Base-by-base conservation (phyloP, 257 asterid genomes). In the Catharanthus roseus region DNA sequence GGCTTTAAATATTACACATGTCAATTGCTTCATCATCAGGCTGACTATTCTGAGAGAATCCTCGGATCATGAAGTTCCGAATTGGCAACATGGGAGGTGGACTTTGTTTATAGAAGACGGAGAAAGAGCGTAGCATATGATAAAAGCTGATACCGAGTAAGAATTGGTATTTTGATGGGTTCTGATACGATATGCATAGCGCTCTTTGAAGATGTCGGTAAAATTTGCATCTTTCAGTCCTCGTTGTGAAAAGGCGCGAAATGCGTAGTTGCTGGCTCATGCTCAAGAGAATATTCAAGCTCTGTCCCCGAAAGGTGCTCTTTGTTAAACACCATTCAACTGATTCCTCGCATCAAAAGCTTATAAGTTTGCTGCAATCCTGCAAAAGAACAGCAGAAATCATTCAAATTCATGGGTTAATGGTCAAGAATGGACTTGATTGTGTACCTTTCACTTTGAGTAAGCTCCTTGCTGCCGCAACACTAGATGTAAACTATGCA, bases 401-500 rank as follows among this genome's bases (percentile, higher is more conserved):
- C 56, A 70, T 84, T 75, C 90, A 78, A 69, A 63, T 85, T 71
- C 96, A 89, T 71, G 87, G 86, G 34, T 78, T 74, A n/a, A 82
- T 89, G 91, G 18, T 82, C 81, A 89, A 87, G 75, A 63, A 78
- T 29, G 91, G 93, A 10, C 81, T 84, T 36, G 87, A 85, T 71
- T 75, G 9, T 23, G 62, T 77, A 11, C 80, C 85, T 49, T 89
- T 87, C 71, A 81, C 90, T 11, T 69, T 84, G 29, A 85, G 93
- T 86, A 89, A 87, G 64, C 85, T 89, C 55, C 90, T 87, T 39
- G 96, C 91, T 4, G 79, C 74, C 57, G 83, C 86, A 34, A 67
- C 55, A 47, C 87, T 75, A 11, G 84, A 84, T 61, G 74, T 79
- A 50, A 58, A 73, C 45, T 87, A 87, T 64, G 86, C 89, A 47